Evolutionary conservation across 305 asterid genomes (phyloP), one percentile per base, ranked within the genome.

Genomic region (Plantago rigida): DNA sequence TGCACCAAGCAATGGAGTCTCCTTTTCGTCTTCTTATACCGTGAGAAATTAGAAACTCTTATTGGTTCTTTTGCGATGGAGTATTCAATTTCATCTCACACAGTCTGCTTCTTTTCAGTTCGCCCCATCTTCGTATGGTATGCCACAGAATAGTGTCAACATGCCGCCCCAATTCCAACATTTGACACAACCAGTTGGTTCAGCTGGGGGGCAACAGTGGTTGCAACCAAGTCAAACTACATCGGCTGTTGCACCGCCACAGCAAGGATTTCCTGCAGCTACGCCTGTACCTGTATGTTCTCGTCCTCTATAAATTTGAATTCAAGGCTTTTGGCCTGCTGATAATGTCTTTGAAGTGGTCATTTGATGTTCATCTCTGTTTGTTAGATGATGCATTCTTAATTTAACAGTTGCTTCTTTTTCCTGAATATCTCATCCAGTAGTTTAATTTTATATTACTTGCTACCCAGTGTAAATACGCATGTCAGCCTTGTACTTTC

Each of bases 161-260:
- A 45, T 68, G 74, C 49, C 85, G 5, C 73, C 86, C 11, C 96
- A 82, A 55, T 78, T 76, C 64, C 96, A 83, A 66, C 82, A 80
- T 52, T 77, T 87, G 69, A 65, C 87, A 45, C 98, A 81, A 75
- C 87, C 92, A 56, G 63, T 61, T 65, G 82, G 68, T 69, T 75
- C 89, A 39, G 52, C 73, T 26, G 85, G 80, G 13, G 79, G 75
- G 9, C 96, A 86, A 51, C 81, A 84, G 14, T 86, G 93, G 96
- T 47, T 80, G 74, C 84, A 80, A 45, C 77, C 90, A 48, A 71
- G 66, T 81, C 97, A 82, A 68, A 74, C 73, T 70, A 72, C 87
- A 13, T 65, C 87, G 17, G 80, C 59, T 71, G 77, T 73, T 75
- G 76, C 88, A 69, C 91, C 86, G 24, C 55, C 71, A 69, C 95